A percentile compares a stretch with the other conserved stretches of the same genome.
Conservation (phyloP, 78 protist species). For the Neovahlkampfia damariscottae region DNA sequence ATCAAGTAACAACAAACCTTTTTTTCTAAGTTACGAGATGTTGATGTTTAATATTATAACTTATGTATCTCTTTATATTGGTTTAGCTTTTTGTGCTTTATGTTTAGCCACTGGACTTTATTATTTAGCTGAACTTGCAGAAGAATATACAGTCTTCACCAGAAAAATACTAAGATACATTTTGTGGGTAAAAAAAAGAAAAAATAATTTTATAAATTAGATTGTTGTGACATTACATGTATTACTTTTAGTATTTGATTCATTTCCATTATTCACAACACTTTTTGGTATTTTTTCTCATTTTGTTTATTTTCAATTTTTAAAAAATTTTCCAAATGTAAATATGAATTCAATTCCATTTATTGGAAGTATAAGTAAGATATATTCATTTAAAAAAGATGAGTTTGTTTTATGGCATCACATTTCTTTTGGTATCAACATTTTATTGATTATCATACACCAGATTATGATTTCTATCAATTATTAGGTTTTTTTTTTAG, state of each 20-base stretch:
- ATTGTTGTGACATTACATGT: not conserved
- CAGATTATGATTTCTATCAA: not conserved
- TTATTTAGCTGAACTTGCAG: not conserved
- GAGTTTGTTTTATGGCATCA: not conserved
- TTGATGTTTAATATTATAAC: not conserved
- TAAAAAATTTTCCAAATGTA: not conserved
- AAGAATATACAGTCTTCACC: not conserved
- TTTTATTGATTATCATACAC: not conserved
- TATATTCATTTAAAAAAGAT: not conserved
- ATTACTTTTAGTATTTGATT: not conserved
- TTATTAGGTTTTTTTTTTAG: not conserved
- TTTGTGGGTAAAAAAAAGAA: not conserved
- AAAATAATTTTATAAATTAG: not conserved
- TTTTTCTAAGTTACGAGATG: too few relatives aligned
- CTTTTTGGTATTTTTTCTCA: not conserved
- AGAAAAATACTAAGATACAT: not conserved
- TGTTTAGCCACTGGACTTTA: not conserved
- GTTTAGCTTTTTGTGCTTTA: constrained; percentile 3
- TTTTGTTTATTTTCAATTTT: not conserved
- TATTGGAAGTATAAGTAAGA: not conserved
- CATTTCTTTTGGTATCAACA: not conserved
- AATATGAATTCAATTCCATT: not conserved
- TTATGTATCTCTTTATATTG: not conserved
- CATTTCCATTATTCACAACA: not conserved
- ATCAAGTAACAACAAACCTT: too few relatives aligned